Base-by-base conservation (phyloP, 129 eudicot species). In the Heracleum sosnowskyi region DNA sequence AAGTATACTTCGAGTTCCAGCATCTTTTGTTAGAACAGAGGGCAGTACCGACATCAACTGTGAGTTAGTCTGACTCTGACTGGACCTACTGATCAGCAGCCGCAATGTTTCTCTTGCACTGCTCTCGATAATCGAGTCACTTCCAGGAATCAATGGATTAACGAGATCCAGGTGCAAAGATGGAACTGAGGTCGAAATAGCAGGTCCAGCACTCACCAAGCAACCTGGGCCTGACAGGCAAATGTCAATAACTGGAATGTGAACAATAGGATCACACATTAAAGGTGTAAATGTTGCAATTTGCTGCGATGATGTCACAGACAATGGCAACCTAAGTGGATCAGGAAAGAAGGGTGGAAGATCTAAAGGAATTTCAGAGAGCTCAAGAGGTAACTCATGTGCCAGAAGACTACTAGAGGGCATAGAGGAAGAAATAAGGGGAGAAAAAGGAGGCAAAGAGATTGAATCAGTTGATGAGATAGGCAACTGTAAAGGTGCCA, bases 211-310 rank as follows among this genome's bases (percentile, higher is more conserved):
- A 81, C 95, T 93, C 51, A 91, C 96, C 57, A 91, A 78, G 82
- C 86, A 93, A 17, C 92, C 90, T 80, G 87, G 98, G 49, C 96
- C 98, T 0, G 93, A 89, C 35, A 92, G 88, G 83, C 95, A 91
- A 37, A 91, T 83, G 74, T 93, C 98, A 16, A 93, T 85, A 17
- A 91, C 89, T 20, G 98, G 98, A 73, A 91, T 80, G 79, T 93
- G 98, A 22, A 93, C 93, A 79, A 93, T 93, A 2, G 98, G 79
- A 62, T 93, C 98, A 8, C 96, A 88, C 84, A 91, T 91, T 29
- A 91, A 63, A 39, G 98, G 98, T 11, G 93, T 86, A 79, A 91
- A 93, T 5, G 91, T 82, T 5, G 90, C 88, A 42, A 93, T 80
- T 81, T 91, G 91, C 81, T 88, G 96, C 7, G 92, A 88, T 31